Evolutionary conservation across 1,284 basidiomycete genomes (phyloP).

Genomic region (Schizophyllum commune): DNA sequence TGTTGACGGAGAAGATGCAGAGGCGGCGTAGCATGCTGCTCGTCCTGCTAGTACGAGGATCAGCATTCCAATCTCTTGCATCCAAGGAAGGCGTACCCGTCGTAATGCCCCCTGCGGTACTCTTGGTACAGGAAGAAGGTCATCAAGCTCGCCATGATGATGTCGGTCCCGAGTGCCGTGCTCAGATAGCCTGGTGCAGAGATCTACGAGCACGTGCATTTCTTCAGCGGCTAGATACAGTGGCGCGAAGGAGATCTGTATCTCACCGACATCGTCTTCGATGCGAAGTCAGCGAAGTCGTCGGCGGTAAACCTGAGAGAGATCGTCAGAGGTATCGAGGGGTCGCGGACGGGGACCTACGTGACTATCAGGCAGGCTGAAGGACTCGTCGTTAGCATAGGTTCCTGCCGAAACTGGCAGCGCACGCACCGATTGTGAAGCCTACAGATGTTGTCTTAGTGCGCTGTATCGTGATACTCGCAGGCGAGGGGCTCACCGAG

Average conservation of each 20-base stretch:
- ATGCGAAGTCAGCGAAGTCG: not conserved
- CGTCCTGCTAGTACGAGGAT: too few relatives aligned
- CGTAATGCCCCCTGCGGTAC: not conserved
- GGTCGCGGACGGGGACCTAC: not conserved
- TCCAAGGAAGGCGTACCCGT: too few relatives aligned
- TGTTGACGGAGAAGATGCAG: conserved; percentile 2
- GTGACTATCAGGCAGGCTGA: not conserved
- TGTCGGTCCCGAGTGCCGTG: not conserved
- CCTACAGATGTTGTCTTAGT: not conserved
- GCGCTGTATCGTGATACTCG: too few relatives aligned
- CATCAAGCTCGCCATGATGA: not conserved
- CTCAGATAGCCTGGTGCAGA: not conserved
- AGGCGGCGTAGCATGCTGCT: not conserved
- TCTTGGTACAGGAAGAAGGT: not conserved
- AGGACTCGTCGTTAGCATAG: not conserved
- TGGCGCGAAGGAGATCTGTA: too few relatives aligned
- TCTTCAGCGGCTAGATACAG: too few relatives aligned
- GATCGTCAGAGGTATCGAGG: not conserved
- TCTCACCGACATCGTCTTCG: not conserved
- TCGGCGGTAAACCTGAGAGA: not conserved
- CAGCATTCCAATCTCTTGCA: too few relatives aligned
- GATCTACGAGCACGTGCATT: not conserved
- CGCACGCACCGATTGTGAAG: not conserved
- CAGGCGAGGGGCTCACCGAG: too few relatives aligned
- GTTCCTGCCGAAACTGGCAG: not conserved